Evolutionary conservation across 2,329 filamentous ascomycete genomes (phyloP).

Genomic region (Penicillium sp.): DNA sequence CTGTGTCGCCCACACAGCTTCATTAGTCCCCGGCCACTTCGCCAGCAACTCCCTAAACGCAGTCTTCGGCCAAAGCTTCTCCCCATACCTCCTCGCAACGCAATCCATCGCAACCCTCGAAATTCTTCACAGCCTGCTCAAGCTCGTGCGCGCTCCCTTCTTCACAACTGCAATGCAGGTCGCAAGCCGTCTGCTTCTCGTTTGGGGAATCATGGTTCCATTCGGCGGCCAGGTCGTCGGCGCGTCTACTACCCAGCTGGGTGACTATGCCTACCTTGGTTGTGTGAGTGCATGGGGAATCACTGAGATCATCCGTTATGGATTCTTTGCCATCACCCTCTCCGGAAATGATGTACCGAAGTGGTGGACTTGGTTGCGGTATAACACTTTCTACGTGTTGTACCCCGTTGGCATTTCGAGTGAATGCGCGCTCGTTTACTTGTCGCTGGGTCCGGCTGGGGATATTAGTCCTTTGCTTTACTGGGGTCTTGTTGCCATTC

Average conservation of each 20-base stretch:
- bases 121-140: constrained; percentile 74
- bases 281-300: constrained; percentile 77
- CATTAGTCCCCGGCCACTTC: constrained; percentile 55
- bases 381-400: constrained; percentile 89
- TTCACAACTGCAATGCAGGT: constrained; percentile 90
- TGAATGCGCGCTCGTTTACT: constrained; percentile 79
- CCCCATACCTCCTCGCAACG: constrained; percentile 56
- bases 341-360: constrained; percentile 58
- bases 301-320: constrained; percentile 92
- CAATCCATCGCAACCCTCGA: constrained; percentile 84
- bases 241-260: constrained; percentile 24
- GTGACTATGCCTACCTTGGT: constrained; percentile 46
- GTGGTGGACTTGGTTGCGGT: constrained; percentile 66
- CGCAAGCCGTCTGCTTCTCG: constrained; percentile 78
- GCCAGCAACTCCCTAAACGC: constrained; percentile 44
- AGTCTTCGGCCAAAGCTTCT: constrained; percentile 49
- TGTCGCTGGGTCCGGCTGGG: constrained; percentile 63
- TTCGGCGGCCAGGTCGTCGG: constrained; percentile 52
- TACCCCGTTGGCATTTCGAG: constrained; percentile 90
- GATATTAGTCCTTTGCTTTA: constrained; percentile 53
- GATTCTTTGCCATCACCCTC: constrained; percentile 76
- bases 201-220: constrained; percentile 77
- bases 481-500: constrained; percentile 62
- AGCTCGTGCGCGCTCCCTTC: constrained; percentile 81
- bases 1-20: constrained; percentile 68